A percentile compares a stretch with the other conserved stretches of the same genome.
Evolutionary conservation across 331 rosid species (phyloP).

Genomic region (Quercus lobata): DNA sequence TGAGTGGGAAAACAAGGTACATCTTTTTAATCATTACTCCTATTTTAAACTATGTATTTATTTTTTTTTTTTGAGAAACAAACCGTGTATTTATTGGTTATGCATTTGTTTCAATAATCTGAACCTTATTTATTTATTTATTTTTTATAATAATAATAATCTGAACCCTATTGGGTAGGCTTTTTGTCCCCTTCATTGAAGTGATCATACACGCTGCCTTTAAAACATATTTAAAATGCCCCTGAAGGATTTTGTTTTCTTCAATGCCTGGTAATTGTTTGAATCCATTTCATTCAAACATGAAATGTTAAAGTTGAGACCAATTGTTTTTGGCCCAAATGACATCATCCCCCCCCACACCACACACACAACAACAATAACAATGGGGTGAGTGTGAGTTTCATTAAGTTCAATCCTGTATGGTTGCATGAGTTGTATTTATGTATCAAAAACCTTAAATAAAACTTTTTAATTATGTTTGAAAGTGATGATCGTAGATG

Average conservation of each 20-base stretch:
- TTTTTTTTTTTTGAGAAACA: neutral
- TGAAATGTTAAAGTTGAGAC: neutral
- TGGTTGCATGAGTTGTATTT: too few relatives aligned
- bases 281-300: neutral
- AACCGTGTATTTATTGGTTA: neutral
- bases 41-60: neutral
- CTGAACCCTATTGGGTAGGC: neutral
- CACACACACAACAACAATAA: too few relatives aligned
- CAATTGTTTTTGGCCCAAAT: neutral
- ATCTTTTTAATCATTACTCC: neutral
- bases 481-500: too few relatives aligned
- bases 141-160: neutral
- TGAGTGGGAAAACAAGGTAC: conserved; percentile 99
- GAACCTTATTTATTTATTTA: neutral
- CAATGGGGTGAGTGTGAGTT: neutral
- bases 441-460: too few relatives aligned
- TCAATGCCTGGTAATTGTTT: neutral
- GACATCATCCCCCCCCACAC: neutral
- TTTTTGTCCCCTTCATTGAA: neutral
- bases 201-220: neutral
- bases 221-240: neutral
- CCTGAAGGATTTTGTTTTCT: neutral
- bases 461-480: too few relatives aligned
- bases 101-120: neutral
- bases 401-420: too few relatives aligned